Percentiles rank a stretch among this genome's conserved stretches.
phyloP scores from a whole-genome alignment of 2,329 filamentous ascomycete genomes.

The Orbilia quercus region DNA sequence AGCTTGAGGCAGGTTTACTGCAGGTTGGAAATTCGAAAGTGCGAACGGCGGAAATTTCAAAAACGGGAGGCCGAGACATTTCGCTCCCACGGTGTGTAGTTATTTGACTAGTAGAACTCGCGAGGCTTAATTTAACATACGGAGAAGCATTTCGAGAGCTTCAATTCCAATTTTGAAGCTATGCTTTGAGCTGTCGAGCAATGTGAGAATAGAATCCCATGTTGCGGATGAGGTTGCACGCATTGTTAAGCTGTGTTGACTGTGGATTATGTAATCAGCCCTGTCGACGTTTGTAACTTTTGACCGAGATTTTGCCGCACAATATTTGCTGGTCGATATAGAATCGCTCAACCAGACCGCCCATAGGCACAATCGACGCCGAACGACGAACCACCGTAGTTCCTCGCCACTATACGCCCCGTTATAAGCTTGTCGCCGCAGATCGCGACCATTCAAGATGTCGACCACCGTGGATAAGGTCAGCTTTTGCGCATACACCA shows the following conservation, averaged over 20 bases:
- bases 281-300: conserved; percentile 9
- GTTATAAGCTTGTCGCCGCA: conserved; percentile 53
- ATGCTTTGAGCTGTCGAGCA: background rate
- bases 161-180: background rate
- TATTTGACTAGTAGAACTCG: no score
- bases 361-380: background rate
- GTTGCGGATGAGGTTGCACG: background rate
- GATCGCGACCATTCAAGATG: conserved; percentile 72
- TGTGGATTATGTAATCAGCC: conserved; percentile 30
- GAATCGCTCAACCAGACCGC: conserved; percentile 23
- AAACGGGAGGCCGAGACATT: no score
- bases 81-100: no score
- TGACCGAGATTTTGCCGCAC: conserved; percentile 46
- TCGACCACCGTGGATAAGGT: conserved; percentile 98
- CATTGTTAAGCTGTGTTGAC: background rate
- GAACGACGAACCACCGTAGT: background rate
- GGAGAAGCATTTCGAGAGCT: background rate
- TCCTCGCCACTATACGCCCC: no score
- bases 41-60: no score
- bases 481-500: conserved; percentile 70
- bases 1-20: no score
- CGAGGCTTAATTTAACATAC: no score
- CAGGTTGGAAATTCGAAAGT: no score
- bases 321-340: conserved; percentile 6
- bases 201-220: background rate